phyloP scores from a whole-genome alignment of 2,329 filamentous ascomycete genomes.

The Grosmannia huntii region DNA sequence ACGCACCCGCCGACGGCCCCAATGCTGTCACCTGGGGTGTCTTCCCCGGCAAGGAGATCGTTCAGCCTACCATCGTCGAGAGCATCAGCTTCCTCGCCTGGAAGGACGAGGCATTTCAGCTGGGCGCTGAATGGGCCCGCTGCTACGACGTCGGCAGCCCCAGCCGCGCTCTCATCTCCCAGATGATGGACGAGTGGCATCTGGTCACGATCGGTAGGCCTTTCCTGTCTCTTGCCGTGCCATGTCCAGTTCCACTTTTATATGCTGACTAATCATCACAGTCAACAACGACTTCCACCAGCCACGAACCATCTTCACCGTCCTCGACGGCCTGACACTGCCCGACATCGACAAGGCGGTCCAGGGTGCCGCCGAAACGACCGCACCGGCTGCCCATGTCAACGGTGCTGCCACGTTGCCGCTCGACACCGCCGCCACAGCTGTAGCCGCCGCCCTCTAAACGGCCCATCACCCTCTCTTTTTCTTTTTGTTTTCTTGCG shows the following conservation, averaged over 20 bases:
- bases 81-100: slow-evolving; percentile 94
- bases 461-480: slow-evolving; percentile 6
- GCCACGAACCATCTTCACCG: slow-evolving; percentile 64
- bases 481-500: not conserved
- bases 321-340: slow-evolving; percentile 70
- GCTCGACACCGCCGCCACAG: slow-evolving; percentile 5
- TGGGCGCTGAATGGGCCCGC: slow-evolving; percentile 87
- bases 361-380: slow-evolving; percentile 13
- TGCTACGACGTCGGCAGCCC: slow-evolving; percentile 69
- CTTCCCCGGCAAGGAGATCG: slow-evolving; percentile 96
- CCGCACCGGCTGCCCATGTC: slow-evolving; percentile 8
- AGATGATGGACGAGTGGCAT: slow-evolving; percentile 83
- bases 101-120: slow-evolving; percentile 93
- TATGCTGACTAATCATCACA: slow-evolving; percentile 20
- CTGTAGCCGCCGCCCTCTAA: not conserved
- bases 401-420: not conserved
- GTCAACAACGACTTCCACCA: slow-evolving; percentile 98
- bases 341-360: slow-evolving; percentile 42
- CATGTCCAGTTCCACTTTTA: not conserved
- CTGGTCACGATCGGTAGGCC: slow-evolving; percentile 82
- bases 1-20: slow-evolving; percentile 72
- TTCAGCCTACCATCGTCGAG: slow-evolving; percentile 99
- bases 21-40: slow-evolving; percentile 99
- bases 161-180: slow-evolving; percentile 67
- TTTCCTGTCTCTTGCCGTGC: not conserved